A percentile compares a stretch with the other conserved stretches of the same genome.
phyloP scores from a whole-genome alignment of 23 red algal genomes.

The Gracilaria caudata region DNA sequence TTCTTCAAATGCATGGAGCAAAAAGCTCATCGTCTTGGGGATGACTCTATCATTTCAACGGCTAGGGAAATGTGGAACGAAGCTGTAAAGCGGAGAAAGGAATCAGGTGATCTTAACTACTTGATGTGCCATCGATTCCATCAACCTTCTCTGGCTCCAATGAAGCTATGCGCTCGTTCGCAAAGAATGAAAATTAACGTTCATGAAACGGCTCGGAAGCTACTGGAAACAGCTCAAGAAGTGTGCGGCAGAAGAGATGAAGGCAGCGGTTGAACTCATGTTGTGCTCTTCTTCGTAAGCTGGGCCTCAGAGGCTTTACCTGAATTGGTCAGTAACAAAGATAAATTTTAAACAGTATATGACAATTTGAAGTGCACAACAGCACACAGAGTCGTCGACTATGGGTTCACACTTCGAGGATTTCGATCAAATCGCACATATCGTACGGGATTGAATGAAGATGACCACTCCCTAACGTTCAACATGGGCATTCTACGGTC shows the following conservation, averaged over 20 bases:
- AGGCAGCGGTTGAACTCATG: background rate
- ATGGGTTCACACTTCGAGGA: background rate
- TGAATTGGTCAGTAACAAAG: background rate
- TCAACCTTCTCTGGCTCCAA: background rate
- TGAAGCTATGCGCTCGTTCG: conserved; percentile 47
- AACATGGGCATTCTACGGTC: no score
- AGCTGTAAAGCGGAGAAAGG: conserved; percentile 34
- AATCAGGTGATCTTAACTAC: conserved; percentile 28
- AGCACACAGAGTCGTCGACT: background rate
- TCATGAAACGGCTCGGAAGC: conserved; percentile 19
- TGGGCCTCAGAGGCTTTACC: background rate
- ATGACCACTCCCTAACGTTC: no score
- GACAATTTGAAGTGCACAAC: background rate
- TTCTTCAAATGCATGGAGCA: conserved; percentile 66
- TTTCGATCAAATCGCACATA: no score
- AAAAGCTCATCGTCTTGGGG: conserved; percentile 11
- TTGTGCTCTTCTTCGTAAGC: background rate
- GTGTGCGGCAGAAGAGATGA: conserved; percentile 40
- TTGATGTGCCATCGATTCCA: conserved; percentile 32
- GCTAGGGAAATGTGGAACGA: conserved; percentile 41
- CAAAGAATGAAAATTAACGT: conserved; percentile 59
- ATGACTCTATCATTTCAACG: conserved; percentile 11
- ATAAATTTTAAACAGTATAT: background rate
- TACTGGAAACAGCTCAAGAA: conserved; percentile 43
- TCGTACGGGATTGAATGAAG: no score